Conservation (phyloP, 2,329 filamentous ascomycete species). For the Ophiostoma tasmaniense region DNA sequence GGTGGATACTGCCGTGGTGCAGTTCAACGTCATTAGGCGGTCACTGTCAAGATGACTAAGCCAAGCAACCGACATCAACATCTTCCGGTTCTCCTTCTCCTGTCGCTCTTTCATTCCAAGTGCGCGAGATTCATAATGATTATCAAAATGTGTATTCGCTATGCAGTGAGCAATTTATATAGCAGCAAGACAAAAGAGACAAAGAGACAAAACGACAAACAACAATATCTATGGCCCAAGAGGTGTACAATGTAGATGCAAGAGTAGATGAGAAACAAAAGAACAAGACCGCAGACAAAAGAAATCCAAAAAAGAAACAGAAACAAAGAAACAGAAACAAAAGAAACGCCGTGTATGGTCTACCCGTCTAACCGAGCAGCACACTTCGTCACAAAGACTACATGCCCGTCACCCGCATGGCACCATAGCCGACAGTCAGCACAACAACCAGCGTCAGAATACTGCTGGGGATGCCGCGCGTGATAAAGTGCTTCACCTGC, state of each 20-base stretch:
- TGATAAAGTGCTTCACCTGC: conserved; percentile 88
- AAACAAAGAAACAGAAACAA: neutral
- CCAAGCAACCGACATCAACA: neutral
- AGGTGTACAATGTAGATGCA: neutral
- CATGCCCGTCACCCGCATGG: conserved; percentile 60
- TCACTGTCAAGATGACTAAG: neutral
- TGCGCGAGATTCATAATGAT: no score
- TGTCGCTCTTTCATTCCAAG: no score
- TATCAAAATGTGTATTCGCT: neutral
- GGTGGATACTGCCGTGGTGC: conserved; percentile 4
- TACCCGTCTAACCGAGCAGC: neutral
- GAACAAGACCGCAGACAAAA: neutral
- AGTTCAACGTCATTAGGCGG: conserved; percentile 7
- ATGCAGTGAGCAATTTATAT: neutral
- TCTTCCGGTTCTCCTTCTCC: no score
- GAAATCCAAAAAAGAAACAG: neutral
- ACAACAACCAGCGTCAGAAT: conserved; percentile 74
- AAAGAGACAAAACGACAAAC: neutral
- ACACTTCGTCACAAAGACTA: conserved; percentile 15
- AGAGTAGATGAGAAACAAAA: neutral
- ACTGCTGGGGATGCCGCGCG: conserved; percentile 80
- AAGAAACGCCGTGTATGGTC: neutral
- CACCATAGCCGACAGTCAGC: conserved; percentile 79
- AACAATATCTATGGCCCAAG: neutral
- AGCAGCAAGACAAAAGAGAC: neutral